These are phyloP conservation scores for Yamadazyma laniorum DNA, from an alignment of 805 yeast species.

Conservation along the genomic window DNA sequence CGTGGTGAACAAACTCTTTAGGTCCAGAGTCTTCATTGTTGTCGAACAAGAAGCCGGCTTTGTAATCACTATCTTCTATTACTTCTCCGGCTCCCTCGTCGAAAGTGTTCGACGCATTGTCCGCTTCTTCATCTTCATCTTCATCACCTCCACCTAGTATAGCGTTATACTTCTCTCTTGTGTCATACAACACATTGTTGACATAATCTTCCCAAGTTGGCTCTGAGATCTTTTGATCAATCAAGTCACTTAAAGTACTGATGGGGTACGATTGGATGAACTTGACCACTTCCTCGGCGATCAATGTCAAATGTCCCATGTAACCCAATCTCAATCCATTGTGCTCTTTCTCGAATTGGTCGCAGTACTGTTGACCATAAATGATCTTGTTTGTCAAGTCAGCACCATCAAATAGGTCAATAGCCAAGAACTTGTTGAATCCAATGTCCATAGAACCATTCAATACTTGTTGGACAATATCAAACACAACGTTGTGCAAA, in stretches of 20 bases:
- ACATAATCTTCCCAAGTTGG: constrained; percentile 79
- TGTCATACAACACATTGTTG: constrained; percentile 76
- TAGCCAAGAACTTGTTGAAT: constrained; percentile 45
- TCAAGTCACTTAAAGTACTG: constrained; percentile 34
- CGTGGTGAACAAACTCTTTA: constrained; percentile 15
- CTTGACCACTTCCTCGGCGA: constrained; percentile 95
- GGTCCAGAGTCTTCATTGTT: constrained; percentile 24
- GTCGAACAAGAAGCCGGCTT: constrained; percentile 30
- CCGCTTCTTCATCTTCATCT: constrained; percentile 37
- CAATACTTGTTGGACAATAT: constrained; percentile 46
- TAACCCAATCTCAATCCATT: constrained; percentile 77
- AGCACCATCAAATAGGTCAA: constrained; percentile 58
- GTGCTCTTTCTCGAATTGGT: constrained; percentile 52
- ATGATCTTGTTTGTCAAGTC: constrained; percentile 42
- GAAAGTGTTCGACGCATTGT: constrained; percentile 23
- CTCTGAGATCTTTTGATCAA: constrained; percentile 38
- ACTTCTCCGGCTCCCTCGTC: constrained; percentile 40
- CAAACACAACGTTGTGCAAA: constrained; percentile 47
- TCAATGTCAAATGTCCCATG: constrained; percentile 93
- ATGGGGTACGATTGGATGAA: constrained; percentile 52
- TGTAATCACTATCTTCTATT: constrained; percentile 31
- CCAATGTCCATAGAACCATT: constrained; percentile 50
- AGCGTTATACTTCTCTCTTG: constrained; percentile 91
- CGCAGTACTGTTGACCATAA: constrained; percentile 56
- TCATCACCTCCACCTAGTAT: constrained; percentile 79